phyloP scores from a whole-genome alignment of 2,329 filamentous ascomycete species.

The Bipolaris cookei region DNA sequence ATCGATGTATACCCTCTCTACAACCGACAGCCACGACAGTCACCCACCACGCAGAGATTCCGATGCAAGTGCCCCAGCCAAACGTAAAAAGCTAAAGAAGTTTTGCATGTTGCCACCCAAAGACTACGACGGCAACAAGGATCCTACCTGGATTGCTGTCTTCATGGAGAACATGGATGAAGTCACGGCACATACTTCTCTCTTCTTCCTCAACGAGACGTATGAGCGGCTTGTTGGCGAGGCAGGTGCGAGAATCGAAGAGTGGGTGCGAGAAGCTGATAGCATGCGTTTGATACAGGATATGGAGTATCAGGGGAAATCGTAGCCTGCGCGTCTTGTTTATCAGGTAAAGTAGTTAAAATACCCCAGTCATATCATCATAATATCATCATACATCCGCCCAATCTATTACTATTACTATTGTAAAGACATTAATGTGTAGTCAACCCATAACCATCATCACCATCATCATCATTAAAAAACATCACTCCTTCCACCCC shows the following conservation, averaged over 20 bases:
- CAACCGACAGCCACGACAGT: slow-evolving; percentile 23
- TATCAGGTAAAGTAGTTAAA: not conserved
- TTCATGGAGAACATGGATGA: slow-evolving; percentile 86
- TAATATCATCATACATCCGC: too few species aligned
- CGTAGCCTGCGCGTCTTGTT: not conserved
- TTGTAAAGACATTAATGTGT: too few species aligned
- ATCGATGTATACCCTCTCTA: slow-evolving; percentile 31
- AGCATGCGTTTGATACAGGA: slow-evolving; percentile 39
- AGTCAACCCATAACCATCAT: too few species aligned
- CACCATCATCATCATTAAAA: not conserved
- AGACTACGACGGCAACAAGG: slow-evolving; percentile 62
- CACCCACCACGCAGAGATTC: not conserved
- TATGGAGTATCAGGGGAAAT: slow-evolving; percentile 21
- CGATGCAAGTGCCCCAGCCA: slow-evolving; percentile 28
- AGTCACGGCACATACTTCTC: slow-evolving; percentile 80
- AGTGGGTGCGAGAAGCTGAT: slow-evolving; percentile 71
- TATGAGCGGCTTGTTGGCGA: slow-evolving; percentile 81
- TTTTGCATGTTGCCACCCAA: slow-evolving; percentile 77
- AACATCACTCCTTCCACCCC: slow-evolving; percentile 1
- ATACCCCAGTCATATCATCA: slow-evolving; percentile 3
- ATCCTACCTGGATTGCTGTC: slow-evolving; percentile 77
- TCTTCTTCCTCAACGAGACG: slow-evolving; percentile 76
- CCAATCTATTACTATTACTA: too few species aligned
- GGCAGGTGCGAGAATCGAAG: slow-evolving; percentile 68
- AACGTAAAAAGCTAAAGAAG: slow-evolving; percentile 66